Percentiles rank a stretch among this genome's conserved stretches.
Conservation (phyloP, 2,329 filamentous ascomycete genomes). For the Emergomyces pasteurianus region DNA sequence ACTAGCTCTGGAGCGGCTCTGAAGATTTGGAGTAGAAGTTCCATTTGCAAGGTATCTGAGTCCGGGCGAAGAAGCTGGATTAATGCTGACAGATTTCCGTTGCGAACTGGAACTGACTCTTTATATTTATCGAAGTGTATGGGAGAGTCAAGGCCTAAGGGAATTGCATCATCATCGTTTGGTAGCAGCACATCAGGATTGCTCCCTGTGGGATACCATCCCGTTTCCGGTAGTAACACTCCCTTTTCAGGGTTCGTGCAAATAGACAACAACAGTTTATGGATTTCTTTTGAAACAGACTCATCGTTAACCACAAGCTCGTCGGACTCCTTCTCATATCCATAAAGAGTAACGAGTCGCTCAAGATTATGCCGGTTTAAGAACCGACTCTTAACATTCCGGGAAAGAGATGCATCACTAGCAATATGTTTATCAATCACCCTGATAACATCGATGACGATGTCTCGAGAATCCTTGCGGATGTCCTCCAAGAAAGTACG, state of each 20-base stretch:
- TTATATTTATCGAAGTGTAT: conserved; percentile 58
- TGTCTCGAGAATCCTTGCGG: conserved; percentile 61
- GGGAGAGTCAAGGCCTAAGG: conserved; percentile 56
- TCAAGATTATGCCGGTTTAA: conserved; percentile 64
- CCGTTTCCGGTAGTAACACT: conserved; percentile 61
- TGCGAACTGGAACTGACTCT: conserved; percentile 60
- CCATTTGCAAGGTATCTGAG: conserved; percentile 66
- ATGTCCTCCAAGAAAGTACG: conserved; percentile 64
- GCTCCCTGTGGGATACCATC: conserved; percentile 68
- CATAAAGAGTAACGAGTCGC: conserved; percentile 61
- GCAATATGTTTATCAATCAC: conserved; percentile 60
- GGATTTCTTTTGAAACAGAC: conserved; percentile 53
- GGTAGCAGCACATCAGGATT: conserved; percentile 46
- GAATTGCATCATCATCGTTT: conserved; percentile 39
- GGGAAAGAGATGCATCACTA: conserved; percentile 59
- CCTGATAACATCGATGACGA: conserved; percentile 64
- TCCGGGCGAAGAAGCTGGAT: conserved; percentile 70
- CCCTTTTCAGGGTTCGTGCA: conserved; percentile 66
- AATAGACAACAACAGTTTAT: conserved; percentile 61
- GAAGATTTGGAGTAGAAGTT: conserved; percentile 72
- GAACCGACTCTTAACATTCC: conserved; percentile 61
- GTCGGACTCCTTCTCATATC: conserved; percentile 36
- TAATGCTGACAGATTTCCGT: conserved; percentile 67
- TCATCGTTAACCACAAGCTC: conserved; percentile 30
- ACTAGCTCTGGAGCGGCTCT: conserved; percentile 71